phyloP scores from a whole-genome alignment of 768 basidiomycete species.

The Phallus indusiatus region DNA sequence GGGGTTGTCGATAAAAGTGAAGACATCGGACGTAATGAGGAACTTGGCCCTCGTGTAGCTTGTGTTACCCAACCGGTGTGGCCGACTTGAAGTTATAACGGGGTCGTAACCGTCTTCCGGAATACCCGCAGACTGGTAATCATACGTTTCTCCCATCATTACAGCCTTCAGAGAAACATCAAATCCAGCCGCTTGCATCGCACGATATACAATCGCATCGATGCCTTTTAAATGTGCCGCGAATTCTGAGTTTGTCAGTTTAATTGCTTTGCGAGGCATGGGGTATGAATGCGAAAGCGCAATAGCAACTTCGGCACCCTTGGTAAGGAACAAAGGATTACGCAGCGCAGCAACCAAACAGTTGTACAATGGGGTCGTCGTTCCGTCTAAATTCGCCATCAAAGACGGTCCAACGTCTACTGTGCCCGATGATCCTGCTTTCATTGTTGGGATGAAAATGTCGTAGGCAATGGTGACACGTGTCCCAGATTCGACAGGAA shows the following conservation, averaged over 20 bases:
- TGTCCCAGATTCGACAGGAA: constrained; percentile 23
- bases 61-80: no score
- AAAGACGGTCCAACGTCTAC: no score
- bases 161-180: not conserved
- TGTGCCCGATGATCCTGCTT: not conserved
- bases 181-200: not conserved
- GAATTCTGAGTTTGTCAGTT: no score
- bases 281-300: no score
- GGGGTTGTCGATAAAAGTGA: not conserved
- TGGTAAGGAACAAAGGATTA: not conserved
- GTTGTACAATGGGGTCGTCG: not conserved
- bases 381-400: no score
- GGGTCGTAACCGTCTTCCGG: not conserved
- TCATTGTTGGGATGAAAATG: constrained; percentile 1
- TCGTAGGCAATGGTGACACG: constrained; percentile 15
- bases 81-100: no score
- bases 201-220: not conserved
- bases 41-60: not conserved
- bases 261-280: no score
- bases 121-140: not conserved
- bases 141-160: not conserved
- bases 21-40: not conserved
- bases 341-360: not conserved
- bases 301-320: not conserved
- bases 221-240: no score